phyloP scores from a whole-genome alignment of 352 stramenopile species.

The Pythium aphanidermatum region DNA sequence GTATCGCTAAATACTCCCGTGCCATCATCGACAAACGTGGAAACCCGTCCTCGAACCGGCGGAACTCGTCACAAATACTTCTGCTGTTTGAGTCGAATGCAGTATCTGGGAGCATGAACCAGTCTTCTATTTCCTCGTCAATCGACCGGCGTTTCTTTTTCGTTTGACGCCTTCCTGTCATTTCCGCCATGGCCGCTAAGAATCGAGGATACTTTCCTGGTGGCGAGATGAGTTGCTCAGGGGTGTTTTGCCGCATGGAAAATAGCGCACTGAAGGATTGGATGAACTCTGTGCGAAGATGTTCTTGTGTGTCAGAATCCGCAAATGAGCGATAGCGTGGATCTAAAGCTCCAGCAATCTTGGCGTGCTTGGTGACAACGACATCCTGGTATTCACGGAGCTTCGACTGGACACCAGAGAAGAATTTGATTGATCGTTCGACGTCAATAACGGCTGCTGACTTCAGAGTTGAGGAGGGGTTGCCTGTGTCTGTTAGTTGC shows the following conservation, averaged over 20 bases:
- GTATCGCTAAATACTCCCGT: background rate
- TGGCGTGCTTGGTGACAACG: background rate
- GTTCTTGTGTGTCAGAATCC: background rate
- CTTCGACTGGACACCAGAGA: background rate
- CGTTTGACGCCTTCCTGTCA: background rate
- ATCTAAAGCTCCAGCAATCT: background rate
- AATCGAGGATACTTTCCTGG: background rate
- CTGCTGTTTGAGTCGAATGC: background rate
- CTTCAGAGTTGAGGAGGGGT: too few species aligned
- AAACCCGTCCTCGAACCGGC: background rate
- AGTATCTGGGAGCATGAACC: background rate
- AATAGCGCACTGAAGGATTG: background rate
- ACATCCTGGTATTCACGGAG: background rate
- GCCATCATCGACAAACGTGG: background rate
- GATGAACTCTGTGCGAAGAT: background rate
- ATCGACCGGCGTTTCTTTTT: background rate
- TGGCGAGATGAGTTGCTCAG: background rate
- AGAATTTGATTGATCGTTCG: background rate
- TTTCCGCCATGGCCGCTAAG: background rate
- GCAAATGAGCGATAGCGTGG: background rate
- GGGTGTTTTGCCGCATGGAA: too few species aligned
- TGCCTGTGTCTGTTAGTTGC: too few species aligned
- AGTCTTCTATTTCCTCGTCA: background rate
- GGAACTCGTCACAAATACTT: too few species aligned
- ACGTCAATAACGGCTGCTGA: too few species aligned